These are phyloP conservation scores for Persicaria tinctoria DNA, from an alignment of 148 eudicot species.

Conservation along the genomic window DNA sequence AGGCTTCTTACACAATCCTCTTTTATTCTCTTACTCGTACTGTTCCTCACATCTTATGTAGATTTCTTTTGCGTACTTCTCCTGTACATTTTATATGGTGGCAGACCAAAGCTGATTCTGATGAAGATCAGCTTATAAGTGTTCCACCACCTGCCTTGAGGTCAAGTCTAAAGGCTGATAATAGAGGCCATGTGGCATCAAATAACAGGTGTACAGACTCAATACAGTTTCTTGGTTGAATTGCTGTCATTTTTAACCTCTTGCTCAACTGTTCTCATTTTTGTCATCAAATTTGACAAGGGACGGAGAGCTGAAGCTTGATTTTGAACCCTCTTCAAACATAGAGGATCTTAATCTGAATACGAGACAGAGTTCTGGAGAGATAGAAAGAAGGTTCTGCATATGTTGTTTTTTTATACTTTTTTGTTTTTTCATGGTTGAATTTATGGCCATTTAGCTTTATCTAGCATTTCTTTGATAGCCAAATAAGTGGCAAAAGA, in stretches of 20 bases:
- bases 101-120: slow-evolving; percentile 40
- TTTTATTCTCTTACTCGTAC: too few relatives aligned
- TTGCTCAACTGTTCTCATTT: too few relatives aligned
- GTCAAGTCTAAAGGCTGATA: slow-evolving; percentile 5
- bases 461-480: too few relatives aligned
- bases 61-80: background rate
- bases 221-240: background rate
- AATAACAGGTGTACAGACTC: background rate
- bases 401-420: slow-evolving; percentile 23
- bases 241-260: background rate
- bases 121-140: slow-evolving; percentile 34
- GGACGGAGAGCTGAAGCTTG: slow-evolving; percentile 41
- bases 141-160: slow-evolving; percentile 32
- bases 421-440: slow-evolving; percentile 7
- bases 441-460: too few relatives aligned
- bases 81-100: background rate
- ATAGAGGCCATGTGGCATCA: background rate
- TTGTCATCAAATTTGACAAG: slow-evolving; percentile 2
- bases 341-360: slow-evolving; percentile 87
- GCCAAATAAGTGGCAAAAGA: too few relatives aligned
- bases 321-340: slow-evolving; percentile 74
- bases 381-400: slow-evolving; percentile 26
- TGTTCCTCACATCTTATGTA: too few relatives aligned
- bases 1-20: too few relatives aligned
- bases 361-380: slow-evolving; percentile 50